Conservation (phyloP, 345 rosid genomes). For the Firmiana major region DNA sequence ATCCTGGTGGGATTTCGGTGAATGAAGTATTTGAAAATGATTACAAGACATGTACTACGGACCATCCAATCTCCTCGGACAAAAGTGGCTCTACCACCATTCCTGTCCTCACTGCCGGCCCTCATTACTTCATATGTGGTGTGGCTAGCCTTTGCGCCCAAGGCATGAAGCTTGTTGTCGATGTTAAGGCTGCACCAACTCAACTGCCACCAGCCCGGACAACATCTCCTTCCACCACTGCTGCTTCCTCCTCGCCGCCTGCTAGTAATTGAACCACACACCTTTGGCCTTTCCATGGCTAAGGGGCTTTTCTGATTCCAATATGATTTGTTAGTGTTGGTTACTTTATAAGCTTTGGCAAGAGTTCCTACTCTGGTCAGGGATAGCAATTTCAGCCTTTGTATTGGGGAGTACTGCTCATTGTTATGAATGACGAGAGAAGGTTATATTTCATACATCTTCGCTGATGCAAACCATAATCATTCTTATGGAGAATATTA, state of each 20-base stretch:
- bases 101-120: conserved; percentile 59
- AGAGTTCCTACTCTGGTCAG: not conserved
- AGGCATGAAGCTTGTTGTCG: conserved; percentile 73
- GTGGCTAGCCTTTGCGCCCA: conserved; percentile 47
- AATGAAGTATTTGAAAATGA: conserved; percentile 68
- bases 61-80: conserved; percentile 52
- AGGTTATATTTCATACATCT: not conserved
- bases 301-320: not conserved
- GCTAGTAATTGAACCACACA: not conserved
- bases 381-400: too few relatives aligned
- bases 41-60: conserved; percentile 60
- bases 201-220: not conserved
- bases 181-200: conserved; percentile 26
- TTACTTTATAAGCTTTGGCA: not conserved
- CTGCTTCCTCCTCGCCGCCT: conserved; percentile 1
- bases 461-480: not conserved
- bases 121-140: conserved; percentile 69
- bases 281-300: not conserved
- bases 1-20: conserved; percentile 55
- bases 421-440: not conserved
- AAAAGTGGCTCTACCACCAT: conserved; percentile 67
- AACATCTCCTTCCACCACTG: not conserved
- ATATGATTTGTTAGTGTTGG: not conserved
- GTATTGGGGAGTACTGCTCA: too few relatives aligned
- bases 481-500: too few relatives aligned